Base-by-base conservation (phyloP, 768 basidiomycete genomes). In the Russula griseocarnosa region DNA sequence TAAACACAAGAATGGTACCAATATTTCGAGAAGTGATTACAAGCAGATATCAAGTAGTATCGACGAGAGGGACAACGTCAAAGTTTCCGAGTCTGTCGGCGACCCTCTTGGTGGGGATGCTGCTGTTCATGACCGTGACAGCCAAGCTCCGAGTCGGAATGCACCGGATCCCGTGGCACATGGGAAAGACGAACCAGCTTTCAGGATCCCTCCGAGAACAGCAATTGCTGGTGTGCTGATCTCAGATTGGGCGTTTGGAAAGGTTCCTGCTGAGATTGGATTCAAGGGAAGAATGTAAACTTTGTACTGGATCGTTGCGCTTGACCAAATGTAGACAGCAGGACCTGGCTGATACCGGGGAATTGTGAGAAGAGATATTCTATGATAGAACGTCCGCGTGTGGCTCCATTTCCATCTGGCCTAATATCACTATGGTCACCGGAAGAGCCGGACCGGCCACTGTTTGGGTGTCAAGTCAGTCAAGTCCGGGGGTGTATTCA, bases 211-310 rank as follows among this genome's bases (percentile, higher is more conserved):
- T 1, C 87, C 90, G 8, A 71, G 72, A 2, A 87, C 83, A 26
- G 89, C 92, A 9, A 87, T 94, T 60, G 92, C 89, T 0, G 94
- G 94, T n/a, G 84, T 90, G 34, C 74, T 96, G 71, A 88, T 96
- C 69, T 77, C 83, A 55, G 83, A 92, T 59, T 95, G 94, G 94
- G 87, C 79, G 6, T 82, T 86, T 46, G 80, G 83, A 36, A 85
- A 78, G 71, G 79, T 83, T 28, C 58, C 61, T 54, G 54, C 40
- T 16, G 32, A 34, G n/a, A 47, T 54, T 14, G 30, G 40, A 18
- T 28, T 49, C 49, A 68, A 67, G 55, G 61, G 58, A 49, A 58
- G 55, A 46, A 57, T 68, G 51, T 68, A 54, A 60, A 34, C 16
- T 47, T 47, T 42, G 22, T 55, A 40, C 32, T 61, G 22, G 28